A percentile compares a stretch with the other conserved stretches of the same genome.
These are phyloP conservation scores for Polygonum maritimum DNA, from an alignment of 148 eudicot genomes.

Conservation along the genomic window DNA sequence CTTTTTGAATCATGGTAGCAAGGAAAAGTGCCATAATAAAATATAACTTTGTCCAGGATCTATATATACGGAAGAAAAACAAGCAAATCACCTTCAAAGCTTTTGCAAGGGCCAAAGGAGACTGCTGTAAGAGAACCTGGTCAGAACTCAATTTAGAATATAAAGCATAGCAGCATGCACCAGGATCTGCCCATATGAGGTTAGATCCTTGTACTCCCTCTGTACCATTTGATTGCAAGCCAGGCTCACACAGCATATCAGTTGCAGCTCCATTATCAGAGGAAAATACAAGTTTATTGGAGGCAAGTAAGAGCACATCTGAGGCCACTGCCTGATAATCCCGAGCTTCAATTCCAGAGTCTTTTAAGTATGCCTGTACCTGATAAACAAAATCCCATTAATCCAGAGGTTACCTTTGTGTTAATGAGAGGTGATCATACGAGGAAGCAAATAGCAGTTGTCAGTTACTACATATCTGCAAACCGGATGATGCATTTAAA, in stretches of 20 bases:
- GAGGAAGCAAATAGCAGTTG: background rate
- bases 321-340: slow-evolving; percentile 63
- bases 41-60: background rate
- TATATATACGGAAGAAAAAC: background rate
- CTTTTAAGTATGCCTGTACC: slow-evolving; percentile 55
- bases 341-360: slow-evolving; percentile 68
- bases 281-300: slow-evolving; percentile 48
- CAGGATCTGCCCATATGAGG: slow-evolving; percentile 75
- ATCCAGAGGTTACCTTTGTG: background rate
- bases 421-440: background rate
- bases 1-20: background rate
- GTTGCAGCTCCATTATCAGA: slow-evolving; percentile 17
- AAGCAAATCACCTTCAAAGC: slow-evolving; percentile 68
- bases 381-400: slow-evolving; percentile 15
- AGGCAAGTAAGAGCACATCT: slow-evolving; percentile 65
- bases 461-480: background rate
- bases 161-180: slow-evolving; percentile 82
- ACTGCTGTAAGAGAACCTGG: slow-evolving; percentile 65
- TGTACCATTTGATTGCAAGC: slow-evolving; percentile 17
- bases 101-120: slow-evolving; percentile 88
- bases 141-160: slow-evolving; percentile 60
- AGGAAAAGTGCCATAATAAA: background rate
- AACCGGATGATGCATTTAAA: background rate
- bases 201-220: slow-evolving; percentile 25
- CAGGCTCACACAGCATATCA: slow-evolving; percentile 11